Conservation (phyloP, 257 asterid species). For the Eucommia ulmoides region DNA sequence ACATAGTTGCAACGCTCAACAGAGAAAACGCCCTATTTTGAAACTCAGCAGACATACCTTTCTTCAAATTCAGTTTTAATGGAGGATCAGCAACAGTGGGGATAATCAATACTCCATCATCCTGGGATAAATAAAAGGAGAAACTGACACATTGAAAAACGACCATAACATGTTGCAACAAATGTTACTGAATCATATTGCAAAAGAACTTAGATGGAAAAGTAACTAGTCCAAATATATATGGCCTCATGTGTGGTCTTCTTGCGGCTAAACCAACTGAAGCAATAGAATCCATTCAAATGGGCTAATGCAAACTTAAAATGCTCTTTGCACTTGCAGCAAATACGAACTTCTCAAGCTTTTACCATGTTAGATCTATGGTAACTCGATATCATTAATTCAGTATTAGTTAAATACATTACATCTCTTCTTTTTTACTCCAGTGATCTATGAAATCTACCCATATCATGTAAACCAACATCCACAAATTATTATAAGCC, state of each 20-base stretch:
- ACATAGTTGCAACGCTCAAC: constrained; percentile 66
- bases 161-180: constrained; percentile 1
- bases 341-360: not conserved
- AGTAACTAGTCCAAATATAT: not conserved
- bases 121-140: constrained; percentile 22
- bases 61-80: constrained; percentile 35
- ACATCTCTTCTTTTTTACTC: no score
- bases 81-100: constrained; percentile 87
- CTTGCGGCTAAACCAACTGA: not conserved
- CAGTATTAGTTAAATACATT: no score
- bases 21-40: constrained; percentile 43
- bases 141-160: constrained; percentile 7
- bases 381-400: not conserved
- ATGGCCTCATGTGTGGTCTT: not conserved
- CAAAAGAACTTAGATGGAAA: not conserved
- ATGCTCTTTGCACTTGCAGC: not conserved
- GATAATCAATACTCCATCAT: constrained; percentile 62
- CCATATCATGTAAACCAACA: not conserved
- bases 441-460: no score
- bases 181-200: not conserved
- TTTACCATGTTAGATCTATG: not conserved
- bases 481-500: not conserved
- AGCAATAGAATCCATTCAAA: not conserved
- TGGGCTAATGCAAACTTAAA: not conserved
- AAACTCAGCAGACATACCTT: constrained; percentile 34